Evolutionary conservation across 371 early-diverging fungal species (phyloP).

Genomic region (Mortierella sp.): DNA sequence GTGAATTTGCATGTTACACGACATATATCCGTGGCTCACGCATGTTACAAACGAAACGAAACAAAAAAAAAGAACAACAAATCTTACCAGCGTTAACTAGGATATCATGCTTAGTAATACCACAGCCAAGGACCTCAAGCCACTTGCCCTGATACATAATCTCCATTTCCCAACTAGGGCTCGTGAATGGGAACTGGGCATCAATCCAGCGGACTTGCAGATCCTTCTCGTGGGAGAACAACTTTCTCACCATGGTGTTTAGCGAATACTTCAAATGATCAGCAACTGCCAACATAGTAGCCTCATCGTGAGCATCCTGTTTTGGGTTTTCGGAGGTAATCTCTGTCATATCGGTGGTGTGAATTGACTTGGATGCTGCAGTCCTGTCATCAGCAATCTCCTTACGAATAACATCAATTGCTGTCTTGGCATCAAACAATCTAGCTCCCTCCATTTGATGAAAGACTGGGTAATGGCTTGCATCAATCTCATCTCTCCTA

Average conservation of each 20-base stretch:
- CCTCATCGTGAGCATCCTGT: conserved; percentile 66
- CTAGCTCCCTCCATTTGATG: conserved; percentile 97
- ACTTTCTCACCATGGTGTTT: conserved; percentile 81
- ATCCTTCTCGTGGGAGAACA: conserved; percentile 76
- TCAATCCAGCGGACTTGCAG: conserved; percentile 96
- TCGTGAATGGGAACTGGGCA: conserved; percentile 96
- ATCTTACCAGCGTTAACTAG: conserved; percentile 77
- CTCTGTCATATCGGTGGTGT: conserved; percentile 68
- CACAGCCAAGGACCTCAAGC: conserved; percentile 97
- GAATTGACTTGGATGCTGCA: conserved; percentile 43
- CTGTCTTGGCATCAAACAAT: conserved; percentile 62
- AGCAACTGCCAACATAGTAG: conserved; percentile 67
- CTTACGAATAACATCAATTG: conserved; percentile 35
- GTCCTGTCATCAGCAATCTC: conserved; percentile 16
- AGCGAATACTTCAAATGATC: conserved; percentile 83
- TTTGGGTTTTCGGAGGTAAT: conserved; percentile 69
- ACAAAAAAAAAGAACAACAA: not conserved
- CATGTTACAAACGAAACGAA: not conserved
- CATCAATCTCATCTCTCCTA: conserved; percentile 97
- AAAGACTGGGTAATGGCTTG: conserved; percentile 96
- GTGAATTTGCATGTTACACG: too few species aligned
- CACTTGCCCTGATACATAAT: conserved; percentile 93
- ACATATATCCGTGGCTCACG: too few species aligned
- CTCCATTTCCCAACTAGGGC: conserved; percentile 97
- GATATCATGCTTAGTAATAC: conserved; percentile 90